These are phyloP conservation scores for Lactarius tabidus DNA, from an alignment of 768 basidiomycete genomes.

Conservation along the genomic window DNA sequence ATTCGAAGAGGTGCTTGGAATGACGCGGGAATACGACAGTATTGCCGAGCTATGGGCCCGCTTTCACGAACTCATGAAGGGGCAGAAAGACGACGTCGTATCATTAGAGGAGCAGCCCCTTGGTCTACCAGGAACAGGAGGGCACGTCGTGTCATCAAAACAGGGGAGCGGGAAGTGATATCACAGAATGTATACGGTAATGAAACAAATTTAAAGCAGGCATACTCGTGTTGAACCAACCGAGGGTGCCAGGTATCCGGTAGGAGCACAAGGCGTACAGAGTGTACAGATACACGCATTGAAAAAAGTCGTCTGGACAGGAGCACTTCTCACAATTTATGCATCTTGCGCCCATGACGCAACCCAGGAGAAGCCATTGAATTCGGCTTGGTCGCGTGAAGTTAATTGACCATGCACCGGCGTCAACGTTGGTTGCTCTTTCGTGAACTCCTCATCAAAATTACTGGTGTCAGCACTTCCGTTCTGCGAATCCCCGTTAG, in stretches of 20 bases:
- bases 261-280: constrained; percentile 25
- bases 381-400: constrained; percentile 87
- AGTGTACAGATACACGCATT: constrained; percentile 10
- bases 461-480: constrained; percentile 87
- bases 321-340: constrained; percentile 20
- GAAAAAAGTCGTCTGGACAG: constrained; percentile 26
- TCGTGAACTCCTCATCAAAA: constrained; percentile 96
- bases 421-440: constrained; percentile 93
- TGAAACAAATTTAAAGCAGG: constrained; percentile 18
- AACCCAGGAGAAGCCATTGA: constrained; percentile 95
- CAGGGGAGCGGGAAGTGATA: constrained; percentile 28
- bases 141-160: constrained; percentile 48
- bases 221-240: constrained; percentile 15
- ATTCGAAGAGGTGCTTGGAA: constrained; percentile 86
- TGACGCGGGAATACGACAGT: constrained; percentile 89
- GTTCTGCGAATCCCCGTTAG: constrained; percentile 43
- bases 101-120: constrained; percentile 30
- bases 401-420: constrained; percentile 95
- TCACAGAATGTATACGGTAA: constrained; percentile 19
- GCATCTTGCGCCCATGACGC: constrained; percentile 39
- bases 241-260: constrained; percentile 32
- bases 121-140: constrained; percentile 68
- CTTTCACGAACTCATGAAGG: constrained; percentile 73
- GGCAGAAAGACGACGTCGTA: constrained; percentile 31
- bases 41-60: constrained; percentile 82